Evolutionary conservation across 306 rosid species (phyloP).

Genomic region (Quercus robur): DNA sequence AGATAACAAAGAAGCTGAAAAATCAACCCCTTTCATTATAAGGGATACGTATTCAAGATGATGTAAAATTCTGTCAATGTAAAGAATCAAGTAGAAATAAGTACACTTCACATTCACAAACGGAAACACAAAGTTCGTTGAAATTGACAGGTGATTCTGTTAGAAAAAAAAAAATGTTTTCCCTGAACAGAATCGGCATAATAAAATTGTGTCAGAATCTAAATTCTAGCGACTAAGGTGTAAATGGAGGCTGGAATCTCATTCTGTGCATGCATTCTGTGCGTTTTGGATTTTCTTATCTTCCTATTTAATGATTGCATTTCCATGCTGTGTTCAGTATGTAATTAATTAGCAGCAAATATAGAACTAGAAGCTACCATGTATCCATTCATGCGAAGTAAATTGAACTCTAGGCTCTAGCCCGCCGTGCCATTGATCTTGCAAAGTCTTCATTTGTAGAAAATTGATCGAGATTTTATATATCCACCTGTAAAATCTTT

Average conservation of each 20-base stretch:
- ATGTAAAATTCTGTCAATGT: neutral
- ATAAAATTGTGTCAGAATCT: neutral
- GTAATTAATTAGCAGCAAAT: too few relatives aligned
- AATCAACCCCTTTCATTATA: neutral
- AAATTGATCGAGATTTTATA: too few relatives aligned
- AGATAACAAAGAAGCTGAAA: conserved; percentile 72
- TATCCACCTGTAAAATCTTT: too few relatives aligned
- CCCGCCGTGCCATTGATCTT: too few relatives aligned
- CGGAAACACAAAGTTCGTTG: neutral
- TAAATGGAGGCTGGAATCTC: neutral
- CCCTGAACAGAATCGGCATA: neutral
- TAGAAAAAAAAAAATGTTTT: neutral
- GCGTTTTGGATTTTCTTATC: neutral
- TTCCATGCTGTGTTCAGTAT: neutral
- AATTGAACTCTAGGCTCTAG: too few relatives aligned
- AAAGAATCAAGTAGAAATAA: neutral
- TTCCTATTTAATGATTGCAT: neutral
- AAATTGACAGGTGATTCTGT: neutral
- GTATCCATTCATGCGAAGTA: too few relatives aligned
- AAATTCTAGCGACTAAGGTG: neutral
- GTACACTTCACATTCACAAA: neutral
- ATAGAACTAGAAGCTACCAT: too few relatives aligned
- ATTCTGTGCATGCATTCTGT: neutral
- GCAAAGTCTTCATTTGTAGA: too few relatives aligned
- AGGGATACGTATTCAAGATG: neutral